Evolutionary conservation across 768 basidiomycete species (phyloP).

Genomic region (Hygrocybe punicea): DNA sequence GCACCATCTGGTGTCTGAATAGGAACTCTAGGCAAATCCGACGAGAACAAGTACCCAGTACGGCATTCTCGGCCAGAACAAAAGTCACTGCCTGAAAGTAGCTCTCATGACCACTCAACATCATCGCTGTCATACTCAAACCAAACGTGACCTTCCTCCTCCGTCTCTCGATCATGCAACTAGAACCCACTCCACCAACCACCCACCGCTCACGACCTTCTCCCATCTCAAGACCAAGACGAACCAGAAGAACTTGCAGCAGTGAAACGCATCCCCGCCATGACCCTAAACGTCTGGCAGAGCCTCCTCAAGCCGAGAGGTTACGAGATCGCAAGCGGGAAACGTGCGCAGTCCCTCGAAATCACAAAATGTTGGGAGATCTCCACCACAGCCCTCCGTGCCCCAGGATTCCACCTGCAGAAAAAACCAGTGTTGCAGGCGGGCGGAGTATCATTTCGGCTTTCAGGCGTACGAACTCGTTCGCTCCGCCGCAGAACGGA

Average conservation of each 20-base stretch:
- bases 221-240: slow-evolving; percentile 23
- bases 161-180: not conserved
- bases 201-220: slow-evolving; percentile 21
- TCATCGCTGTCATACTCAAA: not conserved
- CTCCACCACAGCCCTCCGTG: too few relatives aligned
- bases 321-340: slow-evolving; percentile 56
- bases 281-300: slow-evolving; percentile 68
- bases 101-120: not conserved
- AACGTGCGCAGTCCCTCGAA: slow-evolving; percentile 61
- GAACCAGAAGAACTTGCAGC: slow-evolving; percentile 55
- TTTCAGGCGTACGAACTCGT: too few relatives aligned
- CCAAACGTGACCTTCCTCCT: too few relatives aligned
- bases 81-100: slow-evolving; percentile 25
- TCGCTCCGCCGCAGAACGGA: too few relatives aligned
- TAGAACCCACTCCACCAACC: slow-evolving; percentile 24
- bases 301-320: slow-evolving; percentile 65
- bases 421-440: too few relatives aligned
- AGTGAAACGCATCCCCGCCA: slow-evolving; percentile 55
- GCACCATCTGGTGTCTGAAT: too few relatives aligned
- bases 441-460: too few relatives aligned
- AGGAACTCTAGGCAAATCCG: slow-evolving; percentile 50
- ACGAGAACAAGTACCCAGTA: slow-evolving; percentile 59
- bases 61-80: slow-evolving; percentile 58
- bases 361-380: too few relatives aligned
- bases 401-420: too few relatives aligned